Percentiles rank a stretch among this genome's conserved stretches.
Conservation (phyloP, 2,329 filamentous ascomycete genomes). For the Hypocreales sp. region DNA sequence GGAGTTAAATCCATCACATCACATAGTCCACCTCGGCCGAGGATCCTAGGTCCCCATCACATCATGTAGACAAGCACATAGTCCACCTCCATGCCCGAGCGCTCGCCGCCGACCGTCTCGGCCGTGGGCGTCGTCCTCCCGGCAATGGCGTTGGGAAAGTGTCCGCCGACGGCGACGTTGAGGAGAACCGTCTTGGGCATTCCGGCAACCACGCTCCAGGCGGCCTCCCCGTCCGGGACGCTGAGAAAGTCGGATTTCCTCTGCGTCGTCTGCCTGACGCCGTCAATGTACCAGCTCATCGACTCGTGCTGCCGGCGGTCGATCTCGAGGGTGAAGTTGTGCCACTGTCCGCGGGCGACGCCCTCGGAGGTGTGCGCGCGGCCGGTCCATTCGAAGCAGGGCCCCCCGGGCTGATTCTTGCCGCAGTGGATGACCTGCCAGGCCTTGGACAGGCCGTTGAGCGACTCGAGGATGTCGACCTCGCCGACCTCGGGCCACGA, state of each 20-base stretch:
- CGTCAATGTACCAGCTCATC: slow-evolving; percentile 20
- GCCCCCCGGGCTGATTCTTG: slow-evolving; percentile 17
- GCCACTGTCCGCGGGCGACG: slow-evolving; percentile 15
- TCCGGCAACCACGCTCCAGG: slow-evolving; percentile 16
- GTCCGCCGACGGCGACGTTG: slow-evolving; percentile 22
- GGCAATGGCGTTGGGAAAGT: slow-evolving; percentile 18
- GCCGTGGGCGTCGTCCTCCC: slow-evolving; percentile 16
- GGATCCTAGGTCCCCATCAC: no score
- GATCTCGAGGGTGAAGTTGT: slow-evolving; percentile 16
- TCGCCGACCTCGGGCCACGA: slow-evolving; percentile 27
- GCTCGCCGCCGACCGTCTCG: slow-evolving; percentile 15
- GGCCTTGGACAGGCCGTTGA: slow-evolving; percentile 20
- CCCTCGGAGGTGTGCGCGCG: slow-evolving; percentile 7
- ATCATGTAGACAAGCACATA: no score
- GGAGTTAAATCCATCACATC: no score
- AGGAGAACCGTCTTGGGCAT: slow-evolving; percentile 18
- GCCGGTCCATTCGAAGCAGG: slow-evolving; percentile 25
- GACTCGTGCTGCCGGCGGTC: slow-evolving; percentile 16
- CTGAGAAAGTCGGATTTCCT: slow-evolving; percentile 11
- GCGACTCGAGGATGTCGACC: slow-evolving; percentile 27
- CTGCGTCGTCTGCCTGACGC: slow-evolving; percentile 10
- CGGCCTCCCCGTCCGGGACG: no score
- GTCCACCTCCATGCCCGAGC: slow-evolving; percentile 20
- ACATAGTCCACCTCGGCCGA: no score
- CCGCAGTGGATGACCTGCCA: slow-evolving; percentile 28